Evolutionary conservation across 495 filamentous ascomycete species (phyloP), one percentile per base, ranked within the genome.

Genomic region (Podospora australis): DNA sequence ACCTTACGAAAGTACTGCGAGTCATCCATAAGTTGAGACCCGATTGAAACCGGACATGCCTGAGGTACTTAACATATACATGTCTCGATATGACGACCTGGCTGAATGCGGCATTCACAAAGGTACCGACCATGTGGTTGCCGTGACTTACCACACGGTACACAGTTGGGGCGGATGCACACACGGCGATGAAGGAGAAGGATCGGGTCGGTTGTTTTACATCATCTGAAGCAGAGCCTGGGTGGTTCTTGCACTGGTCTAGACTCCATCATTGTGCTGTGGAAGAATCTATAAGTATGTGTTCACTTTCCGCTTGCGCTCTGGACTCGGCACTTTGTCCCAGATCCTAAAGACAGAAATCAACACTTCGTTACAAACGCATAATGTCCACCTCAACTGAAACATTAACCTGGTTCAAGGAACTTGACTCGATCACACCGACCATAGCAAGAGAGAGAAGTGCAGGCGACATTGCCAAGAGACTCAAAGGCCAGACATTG

Each of bases 401-500:
- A n/a, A n/a, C n/a, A n/a, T 23, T 19, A 45, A 16, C 22, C 8
- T 2, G 17, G 17, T 17, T 30, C 19, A 22, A 0, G 11, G 11
- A 3, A 35, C 19, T 21, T 10, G 13, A 11, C 14, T 20, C 19
- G 38, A 25, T 23, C 30, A 46, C 46, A 44, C 4, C 50, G 4
- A 5, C 21, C n/a, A 48, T 32, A 2, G 6, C 44, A 19, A 36
- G 32, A 36, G 32, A 36, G n/a, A 14, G n/a, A n/a, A 36, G 32
- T 17, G 40, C 46, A 13, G 17, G 17, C 8, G 1, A 23, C 41
- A n/a, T 59, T 16, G n/a, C 49, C 2, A 9, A 34, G 13, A 19
- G 32, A 10, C 49, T 59, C 20, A 29, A 46, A 3, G 56, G 56
- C 7, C 45, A 54, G 11, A 48, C 39, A 4, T 43, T 59, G 2